Conservation (phyloP, 768 basidiomycete genomes). For the Pisolithus marmoratus region DNA sequence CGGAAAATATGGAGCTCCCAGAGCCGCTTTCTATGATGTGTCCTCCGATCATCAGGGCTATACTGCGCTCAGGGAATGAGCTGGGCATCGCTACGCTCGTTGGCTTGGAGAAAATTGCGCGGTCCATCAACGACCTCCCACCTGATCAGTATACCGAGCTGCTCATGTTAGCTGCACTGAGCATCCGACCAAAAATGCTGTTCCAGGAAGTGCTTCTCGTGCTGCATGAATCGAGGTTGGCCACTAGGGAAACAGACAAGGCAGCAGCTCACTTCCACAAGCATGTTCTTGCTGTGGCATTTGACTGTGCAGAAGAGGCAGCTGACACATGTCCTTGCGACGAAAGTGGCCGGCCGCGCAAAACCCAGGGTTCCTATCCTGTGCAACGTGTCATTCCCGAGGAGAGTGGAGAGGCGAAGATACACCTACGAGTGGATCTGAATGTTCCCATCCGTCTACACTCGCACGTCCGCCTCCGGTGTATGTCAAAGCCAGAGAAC, state of each 20-base stretch:
- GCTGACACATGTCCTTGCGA: slow-evolving; percentile 63
- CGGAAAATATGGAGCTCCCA: slow-evolving; percentile 29
- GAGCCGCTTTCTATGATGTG: slow-evolving; percentile 24
- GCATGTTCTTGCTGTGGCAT: slow-evolving; percentile 50
- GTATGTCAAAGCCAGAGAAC: slow-evolving; percentile 50
- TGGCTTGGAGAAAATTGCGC: slow-evolving; percentile 50
- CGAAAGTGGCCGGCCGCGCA: slow-evolving; percentile 49
- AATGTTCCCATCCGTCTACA: slow-evolving; percentile 48
- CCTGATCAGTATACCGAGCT: slow-evolving; percentile 45
- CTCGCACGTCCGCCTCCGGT: slow-evolving; percentile 59
- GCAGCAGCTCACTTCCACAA: slow-evolving; percentile 44
- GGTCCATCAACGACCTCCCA: slow-evolving; percentile 36
- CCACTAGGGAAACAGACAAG: slow-evolving; percentile 15
- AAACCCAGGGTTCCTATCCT: slow-evolving; percentile 33
- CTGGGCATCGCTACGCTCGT: slow-evolving; percentile 52
- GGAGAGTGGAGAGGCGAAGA: slow-evolving; percentile 37
- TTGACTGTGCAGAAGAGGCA: slow-evolving; percentile 64
- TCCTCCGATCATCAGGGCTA: slow-evolving; percentile 36
- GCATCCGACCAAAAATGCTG: slow-evolving; percentile 45
- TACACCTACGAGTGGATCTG: slow-evolving; percentile 52
- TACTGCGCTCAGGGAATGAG: slow-evolving; percentile 51
- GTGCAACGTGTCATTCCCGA: slow-evolving; percentile 14
- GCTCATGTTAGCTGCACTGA: slow-evolving; percentile 46
- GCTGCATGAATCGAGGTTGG: slow-evolving; percentile 43
- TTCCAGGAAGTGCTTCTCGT: slow-evolving; percentile 58